A percentile compares a stretch with the other conserved stretches of the same genome.
These are phyloP conservation scores for Bimuria novae-zelandiae DNA, from an alignment of 2,329 filamentous ascomycete genomes.

Conservation along the genomic window DNA sequence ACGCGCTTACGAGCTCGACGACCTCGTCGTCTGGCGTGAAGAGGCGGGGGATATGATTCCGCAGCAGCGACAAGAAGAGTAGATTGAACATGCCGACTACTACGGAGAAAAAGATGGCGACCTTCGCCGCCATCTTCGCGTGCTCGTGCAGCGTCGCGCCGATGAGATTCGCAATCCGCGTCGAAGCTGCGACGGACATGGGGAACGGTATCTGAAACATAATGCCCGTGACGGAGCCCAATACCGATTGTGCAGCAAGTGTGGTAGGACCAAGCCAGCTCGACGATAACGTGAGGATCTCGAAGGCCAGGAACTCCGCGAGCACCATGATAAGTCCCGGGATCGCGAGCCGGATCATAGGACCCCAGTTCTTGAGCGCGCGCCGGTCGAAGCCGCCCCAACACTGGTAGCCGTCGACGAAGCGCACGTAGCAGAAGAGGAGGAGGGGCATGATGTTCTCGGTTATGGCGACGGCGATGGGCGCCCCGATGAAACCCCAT, in stretches of 20 bases:
- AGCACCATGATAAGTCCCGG: conserved; percentile 93
- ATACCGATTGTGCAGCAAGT: conserved; percentile 85
- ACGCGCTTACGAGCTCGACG: conserved; percentile 65
- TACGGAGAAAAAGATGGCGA: conserved; percentile 69
- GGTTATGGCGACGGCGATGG: conserved; percentile 75
- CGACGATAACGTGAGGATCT: conserved; percentile 82
- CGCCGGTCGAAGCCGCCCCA: conserved; percentile 79
- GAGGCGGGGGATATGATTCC: conserved; percentile 74
- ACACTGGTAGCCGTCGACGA: conserved; percentile 73
- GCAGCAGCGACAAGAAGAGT: conserved; percentile 67
- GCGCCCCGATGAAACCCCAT: conserved; percentile 73
- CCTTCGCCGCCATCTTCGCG: conserved; percentile 78
- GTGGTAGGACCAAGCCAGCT: conserved; percentile 78
- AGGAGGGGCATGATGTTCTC: conserved; percentile 74
- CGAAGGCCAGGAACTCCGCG: conserved; percentile 91
- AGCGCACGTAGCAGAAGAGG: conserved; percentile 75
- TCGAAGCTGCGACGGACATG: conserved; percentile 84
- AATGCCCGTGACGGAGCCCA: conserved; percentile 76
- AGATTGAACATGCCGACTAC: conserved; percentile 82
- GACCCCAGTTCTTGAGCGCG: conserved; percentile 74
- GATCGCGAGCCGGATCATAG: conserved; percentile 85
- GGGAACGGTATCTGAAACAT: conserved; percentile 94
- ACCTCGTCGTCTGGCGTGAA: conserved; percentile 73
- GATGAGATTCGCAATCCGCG: conserved; percentile 88
- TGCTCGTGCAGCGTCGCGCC: conserved; percentile 82